Conservation (phyloP, 2,329 filamentous ascomycete genomes). For the Microdochium bolleyi region DNA sequence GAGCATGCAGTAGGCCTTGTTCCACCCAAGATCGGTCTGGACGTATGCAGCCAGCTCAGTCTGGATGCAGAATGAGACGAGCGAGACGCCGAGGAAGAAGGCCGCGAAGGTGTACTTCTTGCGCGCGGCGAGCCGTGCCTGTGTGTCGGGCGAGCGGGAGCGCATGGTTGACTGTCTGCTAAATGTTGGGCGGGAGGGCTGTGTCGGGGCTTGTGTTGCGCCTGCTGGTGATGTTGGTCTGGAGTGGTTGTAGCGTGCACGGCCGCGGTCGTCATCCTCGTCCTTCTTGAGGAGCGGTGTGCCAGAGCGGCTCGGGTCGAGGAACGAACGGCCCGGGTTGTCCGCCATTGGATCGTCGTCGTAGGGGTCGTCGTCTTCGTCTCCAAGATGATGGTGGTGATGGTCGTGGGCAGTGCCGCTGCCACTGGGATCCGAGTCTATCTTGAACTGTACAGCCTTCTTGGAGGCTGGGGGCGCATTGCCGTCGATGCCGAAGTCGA, state of each 20-base stretch:
- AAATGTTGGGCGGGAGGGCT: slow-evolving; percentile 26
- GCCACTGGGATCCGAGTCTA: slow-evolving; percentile 4
- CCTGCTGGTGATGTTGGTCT: slow-evolving; percentile 14
- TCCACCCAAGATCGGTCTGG: slow-evolving; percentile 84
- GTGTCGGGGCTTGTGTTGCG: slow-evolving; percentile 20
- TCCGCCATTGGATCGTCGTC: slow-evolving; percentile 19
- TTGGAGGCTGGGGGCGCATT: background rate
- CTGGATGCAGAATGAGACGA: slow-evolving; percentile 86
- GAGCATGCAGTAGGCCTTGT: slow-evolving; percentile 99
- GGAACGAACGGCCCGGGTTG: background rate
- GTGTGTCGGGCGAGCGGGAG: slow-evolving; percentile 64
- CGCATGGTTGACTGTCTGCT: slow-evolving; percentile 62
- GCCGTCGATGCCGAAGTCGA: background rate
- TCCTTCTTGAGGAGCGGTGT: slow-evolving; percentile 31
- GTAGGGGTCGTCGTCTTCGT: slow-evolving; percentile 25
- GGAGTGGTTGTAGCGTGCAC: slow-evolving; percentile 15
- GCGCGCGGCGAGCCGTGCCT: slow-evolving; percentile 57
- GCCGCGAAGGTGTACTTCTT: slow-evolving; percentile 83
- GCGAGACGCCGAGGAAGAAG: slow-evolving; percentile 73
- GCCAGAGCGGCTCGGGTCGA: slow-evolving; percentile 26
- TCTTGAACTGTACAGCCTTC: background rate
- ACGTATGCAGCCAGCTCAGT: slow-evolving; percentile 95
- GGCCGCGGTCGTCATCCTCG: slow-evolving; percentile 18
- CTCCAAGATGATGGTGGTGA: slow-evolving; percentile 14
- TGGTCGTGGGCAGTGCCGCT: slow-evolving; percentile 13